These are phyloP conservation scores for Helotiales sp. DNA, from an alignment of 2,329 filamentous ascomycete species.

Conservation along the genomic window DNA sequence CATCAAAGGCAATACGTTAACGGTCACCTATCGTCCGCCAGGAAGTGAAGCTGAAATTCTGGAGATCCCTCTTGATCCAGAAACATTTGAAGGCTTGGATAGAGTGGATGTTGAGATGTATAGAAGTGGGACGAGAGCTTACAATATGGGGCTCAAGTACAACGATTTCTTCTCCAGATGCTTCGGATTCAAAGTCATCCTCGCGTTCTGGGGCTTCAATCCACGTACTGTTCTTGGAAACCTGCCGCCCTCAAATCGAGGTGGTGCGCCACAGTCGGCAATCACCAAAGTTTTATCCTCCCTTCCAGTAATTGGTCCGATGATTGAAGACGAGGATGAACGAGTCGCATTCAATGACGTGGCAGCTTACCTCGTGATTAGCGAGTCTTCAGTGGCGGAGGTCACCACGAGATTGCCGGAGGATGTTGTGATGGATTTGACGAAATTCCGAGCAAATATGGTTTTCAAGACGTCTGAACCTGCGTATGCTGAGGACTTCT, in stretches of 20 bases:
- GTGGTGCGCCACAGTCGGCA: slow-evolving; percentile 10
- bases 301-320: slow-evolving; percentile 21
- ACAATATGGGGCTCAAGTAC: slow-evolving; percentile 60
- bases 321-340: slow-evolving; percentile 35
- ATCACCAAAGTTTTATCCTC: slow-evolving; percentile 18
- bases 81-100: slow-evolving; percentile 42
- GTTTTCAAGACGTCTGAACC: slow-evolving; percentile 58
- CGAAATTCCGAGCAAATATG: slow-evolving; percentile 73
- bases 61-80: slow-evolving; percentile 57
- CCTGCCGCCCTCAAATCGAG: slow-evolving; percentile 21
- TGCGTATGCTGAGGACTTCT: slow-evolving; percentile 71
- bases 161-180: slow-evolving; percentile 67
- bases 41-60: slow-evolving; percentile 37
- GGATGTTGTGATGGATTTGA: slow-evolving; percentile 57
- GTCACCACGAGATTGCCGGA: slow-evolving; percentile 57
- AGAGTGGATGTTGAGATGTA: slow-evolving; percentile 58
- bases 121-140: slow-evolving; percentile 56
- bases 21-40: slow-evolving; percentile 41
- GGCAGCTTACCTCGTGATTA: slow-evolving; percentile 73
- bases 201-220: slow-evolving; percentile 66
- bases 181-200: slow-evolving; percentile 60
- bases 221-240: slow-evolving; percentile 60
- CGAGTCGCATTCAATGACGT: slow-evolving; percentile 72
- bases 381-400: slow-evolving; percentile 66
- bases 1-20: slow-evolving; percentile 43